A percentile compares a stretch with the other conserved stretches of the same genome.
Evolutionary conservation across 345 rosid species (phyloP).

Genomic region (Ceriops tagal): DNA sequence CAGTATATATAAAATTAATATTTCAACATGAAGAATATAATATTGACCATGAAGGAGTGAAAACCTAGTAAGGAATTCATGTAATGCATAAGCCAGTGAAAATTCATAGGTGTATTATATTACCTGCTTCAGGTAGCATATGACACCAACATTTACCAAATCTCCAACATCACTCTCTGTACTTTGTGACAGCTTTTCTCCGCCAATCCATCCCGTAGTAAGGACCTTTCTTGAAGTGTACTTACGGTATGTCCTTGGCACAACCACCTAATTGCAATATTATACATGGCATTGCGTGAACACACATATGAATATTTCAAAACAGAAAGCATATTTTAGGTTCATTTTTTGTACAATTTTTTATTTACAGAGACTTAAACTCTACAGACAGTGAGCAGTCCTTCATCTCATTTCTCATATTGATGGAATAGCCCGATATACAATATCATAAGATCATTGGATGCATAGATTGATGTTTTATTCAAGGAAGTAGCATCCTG

Average conservation of each 20-base stretch:
- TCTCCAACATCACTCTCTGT: conserved; percentile 93
- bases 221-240: conserved; percentile 97
- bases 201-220: conserved; percentile 81
- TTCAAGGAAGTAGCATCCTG: background rate
- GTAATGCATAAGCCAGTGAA: background rate
- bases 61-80: background rate
- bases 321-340: background rate
- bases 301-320: background rate
- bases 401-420: too few relatives aligned
- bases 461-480: background rate
- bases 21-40: background rate
- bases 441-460: too few relatives aligned
- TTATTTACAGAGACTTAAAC: too few relatives aligned
- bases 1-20: background rate
- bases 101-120: background rate
- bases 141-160: conserved; percentile 93
- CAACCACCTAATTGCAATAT: conserved; percentile 58
- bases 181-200: conserved; percentile 93
- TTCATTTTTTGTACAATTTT: background rate
- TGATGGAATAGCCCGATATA: too few relatives aligned
- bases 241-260: conserved; percentile 72
- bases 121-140: conserved; percentile 98
- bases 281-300: background rate
- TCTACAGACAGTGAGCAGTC: too few relatives aligned
- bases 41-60: background rate